A percentile compares a stretch with the other conserved stretches of the same genome.
These are phyloP conservation scores for Cyclotella kingstonii DNA, from an alignment of 108 stramenopile species.

Conservation along the genomic window DNA sequence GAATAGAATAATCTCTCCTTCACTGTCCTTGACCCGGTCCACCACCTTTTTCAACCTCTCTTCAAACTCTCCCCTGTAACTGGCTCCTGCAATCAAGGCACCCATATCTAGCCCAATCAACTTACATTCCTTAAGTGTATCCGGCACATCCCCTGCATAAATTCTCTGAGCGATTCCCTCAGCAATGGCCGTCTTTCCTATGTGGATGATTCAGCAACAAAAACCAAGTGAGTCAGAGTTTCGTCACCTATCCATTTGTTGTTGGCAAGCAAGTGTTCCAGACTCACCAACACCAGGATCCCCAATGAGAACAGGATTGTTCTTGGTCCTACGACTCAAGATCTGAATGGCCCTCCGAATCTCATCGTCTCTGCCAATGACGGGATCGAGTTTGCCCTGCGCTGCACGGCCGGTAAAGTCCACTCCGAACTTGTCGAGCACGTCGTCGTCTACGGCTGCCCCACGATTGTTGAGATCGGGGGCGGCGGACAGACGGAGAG, in stretches of 20 bases:
- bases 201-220: background rate
- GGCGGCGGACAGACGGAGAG: background rate
- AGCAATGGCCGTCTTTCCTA: conserved; percentile 96
- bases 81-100: conserved; percentile 97
- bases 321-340: conserved; percentile 95
- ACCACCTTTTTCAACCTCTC: conserved; percentile 98
- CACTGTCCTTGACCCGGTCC: conserved; percentile 92
- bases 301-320: conserved; percentile 98
- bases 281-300: conserved; percentile 95
- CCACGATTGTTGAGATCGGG: conserved; percentile 1
- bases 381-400: conserved; percentile 90
- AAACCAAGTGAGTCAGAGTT: too few relatives aligned
- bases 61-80: conserved; percentile 98
- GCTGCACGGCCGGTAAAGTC: conserved; percentile 91
- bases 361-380: conserved; percentile 98
- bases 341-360: conserved; percentile 96
- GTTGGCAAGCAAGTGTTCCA: too few relatives aligned
- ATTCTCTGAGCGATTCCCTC: conserved; percentile 93
- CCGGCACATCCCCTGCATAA: conserved; percentile 41
- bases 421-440: conserved; percentile 91
- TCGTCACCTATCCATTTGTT: too few relatives aligned
- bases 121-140: conserved; percentile 52
- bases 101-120: conserved; percentile 96
- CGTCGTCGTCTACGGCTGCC: conserved; percentile 60
- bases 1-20: conserved; percentile 95